Evolutionary conservation across 1,284 basidiomycete species (phyloP).

Genomic region (Cryptococcus deneoformans): DNA sequence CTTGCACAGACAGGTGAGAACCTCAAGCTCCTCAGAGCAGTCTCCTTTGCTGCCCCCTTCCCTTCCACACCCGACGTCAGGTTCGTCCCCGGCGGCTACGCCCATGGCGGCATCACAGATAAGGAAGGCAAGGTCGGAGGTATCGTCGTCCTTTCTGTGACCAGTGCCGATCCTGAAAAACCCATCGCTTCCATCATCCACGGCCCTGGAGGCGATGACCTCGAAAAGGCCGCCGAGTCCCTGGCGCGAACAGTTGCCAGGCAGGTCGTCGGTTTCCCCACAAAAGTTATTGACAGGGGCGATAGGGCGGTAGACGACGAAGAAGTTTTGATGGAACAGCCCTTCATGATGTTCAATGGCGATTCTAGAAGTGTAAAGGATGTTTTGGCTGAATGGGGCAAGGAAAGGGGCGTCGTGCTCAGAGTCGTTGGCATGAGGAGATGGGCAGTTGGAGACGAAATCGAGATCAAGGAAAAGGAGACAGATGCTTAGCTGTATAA

Average conservation of each 20-base stretch:
- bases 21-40: slow-evolving; percentile 71
- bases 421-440: slow-evolving; percentile 41
- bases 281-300: slow-evolving; percentile 55
- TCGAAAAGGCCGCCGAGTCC: slow-evolving; percentile 58
- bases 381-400: slow-evolving; percentile 67
- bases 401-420: slow-evolving; percentile 52
- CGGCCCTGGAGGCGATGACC: slow-evolving; percentile 44
- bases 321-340: slow-evolving; percentile 69
- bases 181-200: slow-evolving; percentile 41
- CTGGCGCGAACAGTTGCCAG: slow-evolving; percentile 74
- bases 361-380: slow-evolving; percentile 60
- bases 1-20: slow-evolving; percentile 89
- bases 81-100: slow-evolving; percentile 70
- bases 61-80: slow-evolving; percentile 52
- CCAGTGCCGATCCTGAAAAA: slow-evolving; percentile 42
- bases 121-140: slow-evolving; percentile 68
- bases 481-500: background rate
- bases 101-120: slow-evolving; percentile 62
- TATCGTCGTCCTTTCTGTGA: slow-evolving; percentile 63
- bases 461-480: slow-evolving; percentile 6
- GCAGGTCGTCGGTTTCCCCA: slow-evolving; percentile 83
- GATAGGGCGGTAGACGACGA: slow-evolving; percentile 48
- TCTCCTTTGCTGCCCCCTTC: slow-evolving; percentile 63
- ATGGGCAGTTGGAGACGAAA: slow-evolving; percentile 42
- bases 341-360: slow-evolving; percentile 65